Evolutionary conservation across 306 rosid species (phyloP).

Genomic region (Citrullus colocynthis): DNA sequence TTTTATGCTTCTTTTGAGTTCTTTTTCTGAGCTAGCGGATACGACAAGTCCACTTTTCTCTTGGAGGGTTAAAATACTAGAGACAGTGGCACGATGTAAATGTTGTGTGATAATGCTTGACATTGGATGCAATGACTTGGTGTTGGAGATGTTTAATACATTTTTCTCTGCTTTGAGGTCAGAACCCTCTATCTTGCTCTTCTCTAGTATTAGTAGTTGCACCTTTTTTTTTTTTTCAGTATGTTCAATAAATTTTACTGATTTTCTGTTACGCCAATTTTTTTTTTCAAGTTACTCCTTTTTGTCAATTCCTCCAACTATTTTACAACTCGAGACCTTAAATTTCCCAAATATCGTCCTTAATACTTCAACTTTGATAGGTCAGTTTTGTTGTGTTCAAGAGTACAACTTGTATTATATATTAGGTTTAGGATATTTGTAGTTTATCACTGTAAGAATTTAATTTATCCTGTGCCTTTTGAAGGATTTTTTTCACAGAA

Average conservation of each 20-base stretch:
- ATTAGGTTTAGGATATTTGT: slow-evolving; percentile 1
- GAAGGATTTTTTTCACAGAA: neutral
- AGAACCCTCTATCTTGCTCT: slow-evolving; percentile 11
- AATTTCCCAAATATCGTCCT: neutral
- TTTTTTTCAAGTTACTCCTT: neutral
- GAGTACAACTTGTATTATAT: neutral
- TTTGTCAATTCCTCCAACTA: neutral
- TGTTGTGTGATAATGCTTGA: slow-evolving; percentile 85
- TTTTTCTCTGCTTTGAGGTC: slow-evolving; percentile 83
- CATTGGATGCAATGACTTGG: slow-evolving; percentile 51
- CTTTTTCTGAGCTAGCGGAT: slow-evolving; percentile 65
- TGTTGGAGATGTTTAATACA: slow-evolving; percentile 54
- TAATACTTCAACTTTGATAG: neutral
- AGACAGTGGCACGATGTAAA: slow-evolving; percentile 58
- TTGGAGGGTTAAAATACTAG: slow-evolving; percentile 68
- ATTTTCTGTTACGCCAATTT: neutral
- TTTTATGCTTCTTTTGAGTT: slow-evolving; percentile 52
- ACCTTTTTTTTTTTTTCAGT: neutral
- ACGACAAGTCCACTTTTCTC: slow-evolving; percentile 48
- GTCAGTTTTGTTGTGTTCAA: neutral
- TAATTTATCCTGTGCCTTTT: neutral
- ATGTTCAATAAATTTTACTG: neutral
- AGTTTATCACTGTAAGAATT: neutral
- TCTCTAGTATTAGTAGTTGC: neutral
- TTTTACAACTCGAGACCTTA: neutral